Conservation (phyloP, 129 eudicot species). For the Pittosporum tobira region DNA sequence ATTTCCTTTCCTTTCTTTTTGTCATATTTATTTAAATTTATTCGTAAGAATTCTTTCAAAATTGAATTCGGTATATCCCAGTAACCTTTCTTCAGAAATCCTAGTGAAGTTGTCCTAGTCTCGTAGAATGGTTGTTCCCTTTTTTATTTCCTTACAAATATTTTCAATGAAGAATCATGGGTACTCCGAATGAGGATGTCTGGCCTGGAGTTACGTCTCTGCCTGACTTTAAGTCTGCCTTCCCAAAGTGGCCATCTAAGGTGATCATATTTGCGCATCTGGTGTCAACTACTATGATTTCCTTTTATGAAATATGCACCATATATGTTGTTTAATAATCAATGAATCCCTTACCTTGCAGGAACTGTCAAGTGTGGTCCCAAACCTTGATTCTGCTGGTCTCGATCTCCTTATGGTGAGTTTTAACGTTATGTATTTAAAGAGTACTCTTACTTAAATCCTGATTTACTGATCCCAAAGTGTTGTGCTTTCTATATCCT, state of each 20-base stretch:
- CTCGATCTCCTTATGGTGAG: slow-evolving; percentile 84
- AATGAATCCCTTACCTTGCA: slow-evolving; percentile 23
- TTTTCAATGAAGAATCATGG: slow-evolving; percentile 55
- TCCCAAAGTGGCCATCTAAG: slow-evolving; percentile 88
- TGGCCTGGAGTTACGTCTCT: slow-evolving; percentile 96
- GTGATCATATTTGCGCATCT: slow-evolving; percentile 21
- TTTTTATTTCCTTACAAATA: background rate
- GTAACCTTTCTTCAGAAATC: slow-evolving; percentile 5
- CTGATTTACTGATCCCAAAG: slow-evolving; percentile 7
- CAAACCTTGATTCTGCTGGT: slow-evolving; percentile 75
- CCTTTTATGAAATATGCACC: slow-evolving; percentile 2
- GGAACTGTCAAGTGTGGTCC: slow-evolving; percentile 75
- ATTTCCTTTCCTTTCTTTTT: background rate
- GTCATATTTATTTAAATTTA: background rate
- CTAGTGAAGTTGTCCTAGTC: too few relatives aligned
- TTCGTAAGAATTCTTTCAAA: too few relatives aligned
- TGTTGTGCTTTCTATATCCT: too few relatives aligned
- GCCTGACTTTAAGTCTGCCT: slow-evolving; percentile 81
- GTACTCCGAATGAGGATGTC: slow-evolving; percentile 88
- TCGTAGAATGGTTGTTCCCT: background rate
- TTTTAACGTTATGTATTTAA: slow-evolving; percentile 9
- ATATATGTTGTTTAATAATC: background rate
- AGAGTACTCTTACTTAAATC: background rate
- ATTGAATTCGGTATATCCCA: too few relatives aligned
- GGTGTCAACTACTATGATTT: background rate